Evolutionary conservation across 257 asterid species (phyloP), one percentile per base, ranked within the genome.

Genomic region (Henckelia pumila): DNA sequence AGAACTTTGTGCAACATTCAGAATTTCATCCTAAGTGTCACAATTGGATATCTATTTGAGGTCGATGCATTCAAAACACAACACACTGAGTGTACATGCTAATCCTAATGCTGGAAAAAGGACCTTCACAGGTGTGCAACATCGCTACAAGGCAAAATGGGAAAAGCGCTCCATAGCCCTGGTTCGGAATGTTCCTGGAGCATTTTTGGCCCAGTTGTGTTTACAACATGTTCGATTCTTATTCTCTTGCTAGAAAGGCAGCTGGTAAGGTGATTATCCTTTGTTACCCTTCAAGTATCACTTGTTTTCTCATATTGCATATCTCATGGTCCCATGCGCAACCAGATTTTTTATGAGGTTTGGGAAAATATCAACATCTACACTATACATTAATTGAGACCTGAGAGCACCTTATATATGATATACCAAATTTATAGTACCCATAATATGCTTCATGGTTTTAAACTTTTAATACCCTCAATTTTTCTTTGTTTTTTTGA

Each of bases 191-290:
- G 89, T 68, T 76, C 85, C 95, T 58, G 86, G 84, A 78, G 96
- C 99, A 66, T 93, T 82, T n/a, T 78, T 93, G 85, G 95, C 97
- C 99, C 35, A 67, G 83, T 71, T 94, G 99, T 97, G 97, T 91
- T 73, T 94, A 94, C 79, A 80, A 70, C 72, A 88, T 88, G 95
- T 84, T 84, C 62, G 97, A 94, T 78, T 88, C 97, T 35, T 94
- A 84, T 77, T 63, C 73, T 73, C 96, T 94, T 75, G 95, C 97
- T 52, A 84, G 81, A 80, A 88, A 75, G 80, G 95, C 87, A 75
- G 97, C 96, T 82, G 99, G 97, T 93, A 71, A 40, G 25, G 59
- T n/a, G n/a, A n/a, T n/a, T n/a, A n/a, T 69, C 10, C 66, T 70
- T 52, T 44, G 23, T 32, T 20, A 23, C 17, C 53, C 17, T 23